phyloP scores from a whole-genome alignment of 192 early-diverging fungal species.

The Entomortierella chlamydospora region DNA sequence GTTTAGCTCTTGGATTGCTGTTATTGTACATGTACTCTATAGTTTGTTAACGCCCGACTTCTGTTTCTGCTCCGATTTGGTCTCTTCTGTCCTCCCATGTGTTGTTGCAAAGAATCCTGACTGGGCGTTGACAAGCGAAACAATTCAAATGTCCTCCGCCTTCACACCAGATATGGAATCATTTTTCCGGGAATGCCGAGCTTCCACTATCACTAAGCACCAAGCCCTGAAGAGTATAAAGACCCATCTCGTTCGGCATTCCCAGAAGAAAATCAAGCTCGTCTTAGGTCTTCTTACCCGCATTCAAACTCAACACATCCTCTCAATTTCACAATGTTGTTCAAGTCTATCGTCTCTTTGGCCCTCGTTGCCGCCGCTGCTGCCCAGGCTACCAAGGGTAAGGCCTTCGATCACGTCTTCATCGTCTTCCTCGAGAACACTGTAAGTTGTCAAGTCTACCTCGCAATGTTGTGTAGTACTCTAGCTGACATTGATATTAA shows the following conservation, averaged over 20 bases:
- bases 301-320: not conserved
- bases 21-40: too few species aligned
- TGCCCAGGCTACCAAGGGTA: constrained; percentile 29
- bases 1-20: too few species aligned
- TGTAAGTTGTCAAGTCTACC: not conserved
- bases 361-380: constrained; percentile 21
- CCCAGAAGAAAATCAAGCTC: constrained; percentile 8
- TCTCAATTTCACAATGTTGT: constrained; percentile 33
- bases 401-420: constrained; percentile 45
- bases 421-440: constrained; percentile 52
- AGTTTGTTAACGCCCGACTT: too few species aligned
- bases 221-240: constrained; percentile 7
- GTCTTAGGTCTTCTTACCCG: constrained; percentile 5
- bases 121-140: not conserved
- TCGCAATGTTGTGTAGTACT: too few species aligned
- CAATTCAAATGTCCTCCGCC: not conserved
- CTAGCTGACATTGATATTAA: too few species aligned
- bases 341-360: constrained; percentile 35
- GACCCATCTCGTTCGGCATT: not conserved
- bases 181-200: constrained; percentile 9
- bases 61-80: too few species aligned
- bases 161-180: not conserved
- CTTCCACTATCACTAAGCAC: not conserved
- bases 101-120: not conserved
- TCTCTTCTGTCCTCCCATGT: constrained; percentile 15